Evolutionary conservation across 1,284 basidiomycete genomes (phyloP).

Genomic region (Filobasidium uniguttulatum): DNA sequence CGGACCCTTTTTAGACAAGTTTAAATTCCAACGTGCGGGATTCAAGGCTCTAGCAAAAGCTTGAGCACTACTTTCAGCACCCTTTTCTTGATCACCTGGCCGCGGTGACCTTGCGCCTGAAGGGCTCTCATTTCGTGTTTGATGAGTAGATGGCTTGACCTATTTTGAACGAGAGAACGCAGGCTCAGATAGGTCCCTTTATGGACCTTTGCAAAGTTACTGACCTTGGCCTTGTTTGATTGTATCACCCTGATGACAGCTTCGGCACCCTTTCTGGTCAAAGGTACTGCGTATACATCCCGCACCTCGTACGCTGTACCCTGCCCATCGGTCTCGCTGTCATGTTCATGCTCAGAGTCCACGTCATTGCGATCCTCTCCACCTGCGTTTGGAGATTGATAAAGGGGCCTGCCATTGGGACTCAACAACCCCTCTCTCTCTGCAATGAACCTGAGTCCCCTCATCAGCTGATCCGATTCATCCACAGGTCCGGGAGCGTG

Average conservation of each 20-base stretch:
- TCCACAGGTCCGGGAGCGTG: conserved; percentile 8
- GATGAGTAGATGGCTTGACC: too few species aligned
- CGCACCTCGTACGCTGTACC: conserved; percentile 8
- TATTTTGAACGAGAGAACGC: too few species aligned
- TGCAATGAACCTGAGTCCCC: conserved; percentile 8
- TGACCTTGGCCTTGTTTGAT: conserved; percentile 5
- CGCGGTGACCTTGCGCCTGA: too few species aligned
- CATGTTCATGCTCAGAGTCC: not conserved
- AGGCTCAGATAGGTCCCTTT: too few species aligned
- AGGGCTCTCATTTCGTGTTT: too few species aligned
- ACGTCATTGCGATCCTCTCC: not conserved
- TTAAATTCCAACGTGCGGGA: conserved; percentile 12
- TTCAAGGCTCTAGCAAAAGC: conserved; percentile 11
- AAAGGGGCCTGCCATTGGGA: not conserved
- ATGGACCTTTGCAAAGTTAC: too few species aligned
- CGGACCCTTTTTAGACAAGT: not conserved
- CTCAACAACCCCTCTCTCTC: conserved; percentile 8
- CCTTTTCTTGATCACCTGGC: too few species aligned
- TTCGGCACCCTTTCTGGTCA: conserved; percentile 6
- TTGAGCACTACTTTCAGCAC: conserved; percentile 8
- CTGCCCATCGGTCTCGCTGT: not conserved
- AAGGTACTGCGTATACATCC: conserved; percentile 14
- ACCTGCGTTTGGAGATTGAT: not conserved
- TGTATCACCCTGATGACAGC: conserved; percentile 9
- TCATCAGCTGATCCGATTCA: conserved; percentile 8